A percentile compares a stretch with the other conserved stretches of the same genome.
Evolutionary conservation across 2,329 filamentous ascomycete species (phyloP).

Genomic region (Stemphylium vesicarium): DNA sequence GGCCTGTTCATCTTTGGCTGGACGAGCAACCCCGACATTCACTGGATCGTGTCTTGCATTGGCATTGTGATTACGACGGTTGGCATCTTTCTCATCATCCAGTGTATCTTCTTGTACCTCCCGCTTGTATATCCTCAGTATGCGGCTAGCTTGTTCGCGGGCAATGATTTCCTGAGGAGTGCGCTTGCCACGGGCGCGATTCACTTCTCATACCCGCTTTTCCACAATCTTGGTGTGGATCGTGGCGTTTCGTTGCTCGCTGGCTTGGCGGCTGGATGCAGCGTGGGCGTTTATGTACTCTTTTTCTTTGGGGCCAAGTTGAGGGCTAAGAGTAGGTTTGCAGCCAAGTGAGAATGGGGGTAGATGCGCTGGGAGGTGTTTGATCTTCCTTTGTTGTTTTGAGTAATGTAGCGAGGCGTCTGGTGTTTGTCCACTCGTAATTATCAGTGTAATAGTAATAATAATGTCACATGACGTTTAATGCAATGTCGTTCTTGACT

Average conservation of each 20-base stretch:
- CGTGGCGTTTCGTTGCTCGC: conserved; percentile 62
- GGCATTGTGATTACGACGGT: conserved; percentile 60
- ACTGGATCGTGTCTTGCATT: conserved; percentile 64
- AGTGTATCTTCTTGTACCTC: conserved; percentile 67
- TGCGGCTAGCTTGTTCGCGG: conserved; percentile 61
- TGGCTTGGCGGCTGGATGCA: conserved; percentile 34
- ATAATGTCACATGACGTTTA: no score
- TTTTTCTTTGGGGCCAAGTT: conserved; percentile 55
- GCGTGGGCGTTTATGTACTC: conserved; percentile 65
- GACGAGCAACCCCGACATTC: conserved; percentile 66
- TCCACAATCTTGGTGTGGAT: conserved; percentile 64
- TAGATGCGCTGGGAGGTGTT: neutral
- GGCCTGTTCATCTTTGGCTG: conserved; percentile 72
- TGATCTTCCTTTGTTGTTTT: neutral
- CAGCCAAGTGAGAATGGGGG: conserved; percentile 27
- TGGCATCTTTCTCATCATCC: conserved; percentile 51
- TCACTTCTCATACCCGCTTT: conserved; percentile 66
- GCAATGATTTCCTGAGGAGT: conserved; percentile 64
- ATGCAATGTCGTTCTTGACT: no score
- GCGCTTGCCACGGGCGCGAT: conserved; percentile 66
- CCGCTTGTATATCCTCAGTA: conserved; percentile 66
- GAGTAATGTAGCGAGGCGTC: neutral
- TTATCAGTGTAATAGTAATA: neutral
- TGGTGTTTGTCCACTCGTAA: neutral
- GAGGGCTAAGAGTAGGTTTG: conserved; percentile 42